phyloP scores from a whole-genome alignment of 208 protist species.

The Herpetomonas tarakana region DNA sequence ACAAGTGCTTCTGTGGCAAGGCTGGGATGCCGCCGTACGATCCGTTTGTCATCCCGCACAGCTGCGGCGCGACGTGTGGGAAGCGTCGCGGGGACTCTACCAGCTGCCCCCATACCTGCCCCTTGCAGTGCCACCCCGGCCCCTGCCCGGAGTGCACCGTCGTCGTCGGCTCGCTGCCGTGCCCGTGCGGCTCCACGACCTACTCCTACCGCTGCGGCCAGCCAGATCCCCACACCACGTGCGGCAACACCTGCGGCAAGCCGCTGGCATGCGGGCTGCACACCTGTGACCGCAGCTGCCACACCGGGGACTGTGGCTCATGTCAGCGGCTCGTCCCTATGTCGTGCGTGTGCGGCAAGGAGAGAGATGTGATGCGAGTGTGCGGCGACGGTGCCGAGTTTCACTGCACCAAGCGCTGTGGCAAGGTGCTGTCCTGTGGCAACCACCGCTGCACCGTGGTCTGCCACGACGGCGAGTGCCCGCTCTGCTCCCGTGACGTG shows the following conservation, averaged over 20 bases:
- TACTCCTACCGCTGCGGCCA: slow-evolving; percentile 72
- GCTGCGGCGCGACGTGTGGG: slow-evolving; percentile 66
- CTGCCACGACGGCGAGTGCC: slow-evolving; percentile 66
- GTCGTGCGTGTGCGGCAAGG: slow-evolving; percentile 40
- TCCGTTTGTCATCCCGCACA: slow-evolving; percentile 71
- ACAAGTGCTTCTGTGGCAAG: slow-evolving; percentile 75
- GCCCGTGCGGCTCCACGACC: slow-evolving; percentile 57
- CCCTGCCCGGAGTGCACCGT: slow-evolving; percentile 52
- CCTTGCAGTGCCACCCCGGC: slow-evolving; percentile 69
- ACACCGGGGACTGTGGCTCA: slow-evolving; percentile 37
- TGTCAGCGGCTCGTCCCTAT: slow-evolving; percentile 25
- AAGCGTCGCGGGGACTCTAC: slow-evolving; percentile 13
- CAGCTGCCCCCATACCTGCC: slow-evolving; percentile 53
- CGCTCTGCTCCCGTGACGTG: slow-evolving; percentile 48
- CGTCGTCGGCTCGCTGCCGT: slow-evolving; percentile 35
- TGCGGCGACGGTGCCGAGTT: slow-evolving; percentile 37
- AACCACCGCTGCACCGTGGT: slow-evolving; percentile 44
- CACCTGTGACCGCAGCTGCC: slow-evolving; percentile 40
- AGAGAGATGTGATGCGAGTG: slow-evolving; percentile 10
- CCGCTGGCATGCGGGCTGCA: slow-evolving; percentile 51
- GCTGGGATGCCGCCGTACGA: slow-evolving; percentile 50
- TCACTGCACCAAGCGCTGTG: slow-evolving; percentile 52
- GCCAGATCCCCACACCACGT: slow-evolving; percentile 51
- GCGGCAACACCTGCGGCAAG: slow-evolving; percentile 42
- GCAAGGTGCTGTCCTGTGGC: slow-evolving; percentile 43